phyloP scores from a whole-genome alignment of 768 basidiomycete species.

The Mycena maculata region DNA sequence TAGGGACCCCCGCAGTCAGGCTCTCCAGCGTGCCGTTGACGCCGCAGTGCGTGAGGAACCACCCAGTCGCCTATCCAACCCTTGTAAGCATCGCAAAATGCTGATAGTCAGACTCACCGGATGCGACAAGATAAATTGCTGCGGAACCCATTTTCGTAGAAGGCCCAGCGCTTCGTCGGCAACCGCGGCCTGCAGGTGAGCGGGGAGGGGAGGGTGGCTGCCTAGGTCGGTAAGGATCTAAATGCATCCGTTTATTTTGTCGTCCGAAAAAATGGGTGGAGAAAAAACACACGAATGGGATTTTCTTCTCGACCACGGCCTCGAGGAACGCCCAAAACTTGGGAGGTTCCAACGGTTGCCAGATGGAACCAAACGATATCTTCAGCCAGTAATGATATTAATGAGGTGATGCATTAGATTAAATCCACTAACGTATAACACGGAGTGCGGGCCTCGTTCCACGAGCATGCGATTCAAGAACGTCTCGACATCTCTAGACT shows the following conservation, averaged over 20 bases:
- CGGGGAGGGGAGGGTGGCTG: background rate
- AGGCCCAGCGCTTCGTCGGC: background rate
- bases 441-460: background rate
- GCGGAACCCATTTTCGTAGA: conserved; percentile 5
- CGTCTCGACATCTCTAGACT: background rate
- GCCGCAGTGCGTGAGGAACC: conserved; percentile 7
- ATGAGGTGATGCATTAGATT: background rate
- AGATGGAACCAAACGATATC: conserved; percentile 8
- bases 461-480: background rate
- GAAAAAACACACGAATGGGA: background rate
- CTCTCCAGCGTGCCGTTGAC: conserved; percentile 9
- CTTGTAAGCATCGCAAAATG: background rate
- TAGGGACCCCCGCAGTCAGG: background rate
- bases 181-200: background rate
- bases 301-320: conserved; percentile 3
- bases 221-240: conserved; percentile 7
- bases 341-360: background rate
- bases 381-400: background rate
- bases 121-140: background rate
- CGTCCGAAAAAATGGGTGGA: too few relatives aligned
- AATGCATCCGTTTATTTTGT: background rate
- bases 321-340: conserved; percentile 7
- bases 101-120: background rate
- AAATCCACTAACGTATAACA: background rate
- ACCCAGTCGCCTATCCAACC: background rate